Evolutionary conservation across 305 asterid genomes (phyloP).

Genomic region (Fraxinus floribunda): DNA sequence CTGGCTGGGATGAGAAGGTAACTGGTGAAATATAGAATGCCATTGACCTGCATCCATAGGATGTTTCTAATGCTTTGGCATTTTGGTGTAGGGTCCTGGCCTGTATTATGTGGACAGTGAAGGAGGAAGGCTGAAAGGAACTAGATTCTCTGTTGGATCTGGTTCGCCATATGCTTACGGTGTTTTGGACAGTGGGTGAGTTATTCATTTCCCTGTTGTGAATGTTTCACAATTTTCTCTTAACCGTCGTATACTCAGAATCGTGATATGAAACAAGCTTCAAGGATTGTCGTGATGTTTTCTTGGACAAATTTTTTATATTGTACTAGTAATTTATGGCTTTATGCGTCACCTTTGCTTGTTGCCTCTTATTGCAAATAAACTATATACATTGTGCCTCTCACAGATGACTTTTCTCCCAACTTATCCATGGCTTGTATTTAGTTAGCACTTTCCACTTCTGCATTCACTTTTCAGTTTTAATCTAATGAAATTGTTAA

Average conservation of each 20-base stretch:
- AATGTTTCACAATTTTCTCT: not conserved
- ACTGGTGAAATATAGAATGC: constrained; percentile 7
- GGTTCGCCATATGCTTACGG: constrained; percentile 99
- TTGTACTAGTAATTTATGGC: not conserved
- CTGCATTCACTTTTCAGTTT: not conserved
- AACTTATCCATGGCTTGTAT: not conserved
- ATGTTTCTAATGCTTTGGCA: not conserved
- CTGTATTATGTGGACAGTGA: constrained; percentile 50
- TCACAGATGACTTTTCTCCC: not conserved
- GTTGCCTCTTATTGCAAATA: not conserved
- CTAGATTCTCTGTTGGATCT: constrained; percentile 90
- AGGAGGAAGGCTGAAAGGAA: constrained; percentile 97
- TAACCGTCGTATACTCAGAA: not conserved
- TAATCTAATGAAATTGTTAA: not conserved
- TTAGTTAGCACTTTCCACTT: not conserved
- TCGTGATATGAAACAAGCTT: not conserved
- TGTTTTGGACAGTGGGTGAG: constrained; percentile 88
- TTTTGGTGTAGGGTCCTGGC: constrained; percentile 65
- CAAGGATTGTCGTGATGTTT: not conserved
- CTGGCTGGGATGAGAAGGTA: constrained; percentile 99
- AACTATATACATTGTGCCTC: not conserved
- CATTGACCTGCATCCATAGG: not conserved
- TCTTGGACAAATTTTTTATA: not conserved
- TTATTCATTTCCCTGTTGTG: constrained; percentile 11
- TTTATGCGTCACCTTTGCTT: not conserved